Conservation (phyloP, 1,284 basidiomycete species). For the Boletus hoseneyae region DNA sequence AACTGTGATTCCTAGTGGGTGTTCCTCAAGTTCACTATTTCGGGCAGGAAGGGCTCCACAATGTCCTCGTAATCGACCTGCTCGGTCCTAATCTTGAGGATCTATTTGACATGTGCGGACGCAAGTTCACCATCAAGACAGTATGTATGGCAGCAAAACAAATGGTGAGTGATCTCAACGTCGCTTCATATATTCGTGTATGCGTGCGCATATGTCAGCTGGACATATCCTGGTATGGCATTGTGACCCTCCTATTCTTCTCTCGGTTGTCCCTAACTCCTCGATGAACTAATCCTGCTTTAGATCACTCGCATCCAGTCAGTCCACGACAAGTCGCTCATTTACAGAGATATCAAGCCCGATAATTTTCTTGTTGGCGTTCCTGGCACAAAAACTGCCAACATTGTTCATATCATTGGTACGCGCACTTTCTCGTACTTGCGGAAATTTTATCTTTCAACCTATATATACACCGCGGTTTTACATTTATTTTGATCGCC, state of each 20-base stretch:
- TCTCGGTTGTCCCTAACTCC: neutral
- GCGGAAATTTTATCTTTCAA: neutral
- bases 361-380: slow-evolving; percentile 98
- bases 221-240: neutral
- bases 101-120: slow-evolving; percentile 97
- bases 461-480: slow-evolving; percentile 1
- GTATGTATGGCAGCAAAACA: slow-evolving; percentile 99
- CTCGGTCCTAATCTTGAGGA: slow-evolving; percentile 96
- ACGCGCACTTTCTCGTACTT: slow-evolving; percentile 25
- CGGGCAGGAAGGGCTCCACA: slow-evolving; percentile 97
- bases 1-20: slow-evolving; percentile 56
- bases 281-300: slow-evolving; percentile 10
- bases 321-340: slow-evolving; percentile 97
- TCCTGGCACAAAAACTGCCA: slow-evolving; percentile 88
- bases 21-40: slow-evolving; percentile 99
- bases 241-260: neutral
- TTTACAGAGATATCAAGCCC: slow-evolving; percentile 99
- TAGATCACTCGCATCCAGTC: slow-evolving; percentile 96
- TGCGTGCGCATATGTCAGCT: neutral
- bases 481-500: slow-evolving; percentile 4
- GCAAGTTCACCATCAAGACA: slow-evolving; percentile 96
- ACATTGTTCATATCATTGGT: slow-evolving; percentile 91
- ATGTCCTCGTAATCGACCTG: slow-evolving; percentile 95
- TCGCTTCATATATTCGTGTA: slow-evolving; percentile 5
- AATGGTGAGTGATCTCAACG: slow-evolving; percentile 66